Evolutionary conservation across 768 basidiomycete genomes (phyloP), one percentile per base, ranked within the genome.

Genomic region (Panellus pusillus): DNA sequence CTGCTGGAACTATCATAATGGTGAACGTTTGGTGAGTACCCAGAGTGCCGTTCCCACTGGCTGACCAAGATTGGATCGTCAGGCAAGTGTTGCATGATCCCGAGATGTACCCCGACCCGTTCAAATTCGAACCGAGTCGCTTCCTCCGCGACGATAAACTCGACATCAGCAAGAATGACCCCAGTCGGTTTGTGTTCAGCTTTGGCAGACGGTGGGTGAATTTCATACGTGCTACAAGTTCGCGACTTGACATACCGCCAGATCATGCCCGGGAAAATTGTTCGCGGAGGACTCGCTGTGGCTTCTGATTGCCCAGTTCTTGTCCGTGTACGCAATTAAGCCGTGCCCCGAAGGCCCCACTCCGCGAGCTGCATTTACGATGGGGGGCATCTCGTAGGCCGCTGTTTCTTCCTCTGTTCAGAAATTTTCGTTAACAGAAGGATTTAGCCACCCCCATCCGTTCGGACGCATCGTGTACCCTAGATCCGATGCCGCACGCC

Each of bases 1-100:
- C 72, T 3, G 64, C 61, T 37, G 66, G 64, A n/a, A 48, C 65
- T 4, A 54, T 63, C 12, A 47, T 68, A n/a, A 59, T 67, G 28
- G 58, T 64, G 5, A 68, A 68, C 53, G 39, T 58, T 20, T 50
- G 61, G 67, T 65, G 32, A 14, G 42, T 3, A 2, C 29, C 24
- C 6, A 7, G 8, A 29, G 11, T 9, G 24, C 38, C 8, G 18
- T 9, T 27, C 9, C 14, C 28, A 9, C 28, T 27, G 12, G 9
- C 17, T 40, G 6, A 49, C 19, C 27, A 28, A 40, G 39, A 8
- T 47, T 24, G 24, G 24, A 24, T 24, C 24, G n/a, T 13, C 20
- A 49, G 48, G 48, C 39, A 41, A 49, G 15, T 49, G 15, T 24
- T 49, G 4, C 39, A 49, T 17, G 48, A 49, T 17, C 39, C 48